Conservation (phyloP, 2,329 filamentous ascomycete species). For the Sclerotinia subarctica region DNA sequence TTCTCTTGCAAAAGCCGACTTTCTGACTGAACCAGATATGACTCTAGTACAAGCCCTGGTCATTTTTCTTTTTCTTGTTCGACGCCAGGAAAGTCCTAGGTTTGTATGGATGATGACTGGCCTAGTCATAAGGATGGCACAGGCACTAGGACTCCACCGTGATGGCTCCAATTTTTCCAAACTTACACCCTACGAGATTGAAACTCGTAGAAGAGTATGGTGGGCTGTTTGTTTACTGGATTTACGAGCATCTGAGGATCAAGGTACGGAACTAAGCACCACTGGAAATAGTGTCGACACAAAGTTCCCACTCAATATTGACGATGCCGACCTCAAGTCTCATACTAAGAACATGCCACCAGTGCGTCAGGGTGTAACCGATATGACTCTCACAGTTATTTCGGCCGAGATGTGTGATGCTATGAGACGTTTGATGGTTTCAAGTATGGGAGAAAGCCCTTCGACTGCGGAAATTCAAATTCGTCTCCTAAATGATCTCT, state of each 20-base stretch:
- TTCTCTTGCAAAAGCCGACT: constrained; percentile 58
- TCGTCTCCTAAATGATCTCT: constrained; percentile 46
- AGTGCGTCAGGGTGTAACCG: constrained; percentile 20
- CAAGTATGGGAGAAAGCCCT: constrained; percentile 36
- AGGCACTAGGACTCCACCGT: constrained; percentile 44
- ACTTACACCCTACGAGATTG: constrained; percentile 41
- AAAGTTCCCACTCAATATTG: constrained; percentile 49
- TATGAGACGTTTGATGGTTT: constrained; percentile 35
- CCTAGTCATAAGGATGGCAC: constrained; percentile 52
- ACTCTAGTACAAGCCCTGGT: constrained; percentile 59
- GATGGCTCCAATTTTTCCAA: constrained; percentile 41
- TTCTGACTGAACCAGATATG: constrained; percentile 57
- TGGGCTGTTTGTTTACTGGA: constrained; percentile 49
- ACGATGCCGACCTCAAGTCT: constrained; percentile 45
- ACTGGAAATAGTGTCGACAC: constrained; percentile 46
- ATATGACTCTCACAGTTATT: constrained; percentile 25
- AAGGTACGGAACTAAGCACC: constrained; percentile 47
- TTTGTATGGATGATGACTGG: constrained; percentile 64
- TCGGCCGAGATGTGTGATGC: constrained; percentile 17
- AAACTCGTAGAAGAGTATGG: constrained; percentile 53
- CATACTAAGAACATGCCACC: constrained; percentile 18
- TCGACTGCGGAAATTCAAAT: constrained; percentile 44
- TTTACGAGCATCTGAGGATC: constrained; percentile 48
- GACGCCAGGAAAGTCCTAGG: constrained; percentile 49
- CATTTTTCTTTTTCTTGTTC: constrained; percentile 54